phyloP scores from a whole-genome alignment of 2,329 filamentous ascomycete species.

The Colletotrichum abscissum region DNA sequence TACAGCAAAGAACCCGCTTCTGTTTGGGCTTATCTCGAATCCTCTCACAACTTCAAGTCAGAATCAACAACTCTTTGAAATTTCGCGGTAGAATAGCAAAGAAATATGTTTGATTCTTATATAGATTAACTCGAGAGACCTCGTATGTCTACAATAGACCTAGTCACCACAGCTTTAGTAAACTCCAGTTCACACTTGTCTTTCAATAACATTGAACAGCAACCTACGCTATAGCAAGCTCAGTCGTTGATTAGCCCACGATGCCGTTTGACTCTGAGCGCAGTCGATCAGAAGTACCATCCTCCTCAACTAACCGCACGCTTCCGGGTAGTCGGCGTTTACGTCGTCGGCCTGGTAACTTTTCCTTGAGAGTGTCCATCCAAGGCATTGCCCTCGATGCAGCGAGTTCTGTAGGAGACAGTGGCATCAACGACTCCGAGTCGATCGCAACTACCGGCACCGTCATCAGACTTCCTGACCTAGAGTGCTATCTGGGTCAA shows the following conservation, averaged over 20 bases:
- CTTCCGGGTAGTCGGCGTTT: neutral
- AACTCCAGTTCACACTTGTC: too few relatives aligned
- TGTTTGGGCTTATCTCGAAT: neutral
- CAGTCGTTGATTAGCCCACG: neutral
- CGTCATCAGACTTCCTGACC: too few relatives aligned
- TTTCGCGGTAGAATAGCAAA: neutral
- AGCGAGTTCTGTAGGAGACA: neutral
- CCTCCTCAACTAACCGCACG: neutral
- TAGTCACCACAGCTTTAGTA: too few relatives aligned
- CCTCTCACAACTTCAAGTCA: neutral
- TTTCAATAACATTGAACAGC: too few relatives aligned
- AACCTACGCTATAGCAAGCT: neutral
- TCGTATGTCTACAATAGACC: neutral
- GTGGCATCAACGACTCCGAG: too few relatives aligned
- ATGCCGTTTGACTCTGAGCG: neutral
- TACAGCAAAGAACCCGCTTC: neutral
- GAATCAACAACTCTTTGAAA: neutral
- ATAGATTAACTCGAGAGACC: neutral
- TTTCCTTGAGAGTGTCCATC: neutral
- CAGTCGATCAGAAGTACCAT: neutral
- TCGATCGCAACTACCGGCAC: too few relatives aligned
- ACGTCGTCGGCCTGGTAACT: neutral
- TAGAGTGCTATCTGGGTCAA: too few relatives aligned
- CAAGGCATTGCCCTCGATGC: neutral
- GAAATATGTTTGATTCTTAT: neutral